Evolutionary conservation across 768 basidiomycete species (phyloP), one percentile per base, ranked within the genome.

Genomic region (Lentinula edodes): DNA sequence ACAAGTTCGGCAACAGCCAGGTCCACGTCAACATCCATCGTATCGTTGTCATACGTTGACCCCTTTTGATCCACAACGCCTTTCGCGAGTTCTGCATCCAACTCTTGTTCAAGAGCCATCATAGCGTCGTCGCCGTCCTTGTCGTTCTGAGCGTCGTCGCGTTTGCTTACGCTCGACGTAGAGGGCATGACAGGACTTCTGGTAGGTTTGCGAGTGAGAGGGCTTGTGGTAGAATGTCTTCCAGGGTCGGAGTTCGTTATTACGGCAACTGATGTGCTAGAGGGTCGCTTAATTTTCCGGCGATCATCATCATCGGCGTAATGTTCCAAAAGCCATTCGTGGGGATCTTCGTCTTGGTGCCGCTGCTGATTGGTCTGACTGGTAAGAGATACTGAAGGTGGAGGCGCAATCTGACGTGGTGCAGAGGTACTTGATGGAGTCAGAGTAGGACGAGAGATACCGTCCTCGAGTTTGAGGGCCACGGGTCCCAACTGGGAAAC

Each of bases 261-360:
- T 41, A 66, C 64, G 45, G 63, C 68, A 72, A 64, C 63, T 34
- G 70, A 69, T 51, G 67, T 46, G 68, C 67, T 61, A 36, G 69
- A 69, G 51, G 69, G 69, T 52, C 66, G 67, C 8, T 65, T 60
- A 51, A 69, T 69, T 18, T 66, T 64, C 15, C 69, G 74, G 8
- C 75, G 57, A 58, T 43, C 58, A 34, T 52, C 58, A 34, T 52
- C 66, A 62, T 78, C 73, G 39, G 78, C 76, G 65, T 76, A 83
- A 39, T 84, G 84, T 67, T 85, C 80, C 63, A 85, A 67, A 58
- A 86, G 72, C 83, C 84, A 86, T 66, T 85, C 83, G 66, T 87
- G 81, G 1, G 84, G 74, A 66, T 87, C 85, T 62, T 82, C 78
- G 35, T 81, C 74, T 52, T 76, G 69, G n/a, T 51, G 28, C 28